A percentile compares a stretch with the other conserved stretches of the same genome.
Evolutionary conservation across 371 early-diverging fungal genomes (phyloP).

Genomic region (Saksenaea vasiformis): DNA sequence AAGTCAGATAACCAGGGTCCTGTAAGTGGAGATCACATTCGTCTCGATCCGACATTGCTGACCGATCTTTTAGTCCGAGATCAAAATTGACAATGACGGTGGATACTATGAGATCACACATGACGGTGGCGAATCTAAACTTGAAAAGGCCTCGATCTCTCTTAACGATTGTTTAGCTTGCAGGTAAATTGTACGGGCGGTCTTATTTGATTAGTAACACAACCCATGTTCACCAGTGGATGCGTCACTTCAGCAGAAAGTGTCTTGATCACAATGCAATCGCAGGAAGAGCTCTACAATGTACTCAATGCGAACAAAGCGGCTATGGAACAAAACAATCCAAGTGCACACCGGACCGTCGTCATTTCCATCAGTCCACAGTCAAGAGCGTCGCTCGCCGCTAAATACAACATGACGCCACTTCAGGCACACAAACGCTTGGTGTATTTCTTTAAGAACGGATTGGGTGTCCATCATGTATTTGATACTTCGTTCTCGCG

Average conservation of each 20-base stretch:
- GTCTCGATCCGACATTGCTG: conserved; percentile 11
- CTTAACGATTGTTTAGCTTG: conserved; percentile 97
- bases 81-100: conserved; percentile 69
- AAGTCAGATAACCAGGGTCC: conserved; percentile 57
- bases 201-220: conserved; percentile 5
- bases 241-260: conserved; percentile 98
- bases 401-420: conserved; percentile 73
- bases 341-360: conserved; percentile 55
- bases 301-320: conserved; percentile 69
- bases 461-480: conserved; percentile 82
- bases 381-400: conserved; percentile 86
- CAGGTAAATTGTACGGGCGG: conserved; percentile 59
- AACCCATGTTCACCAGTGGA: conserved; percentile 60
- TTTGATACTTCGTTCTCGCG: conserved; percentile 88
- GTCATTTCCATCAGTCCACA: conserved; percentile 92
- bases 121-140: conserved; percentile 79
- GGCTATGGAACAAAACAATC: conserved; percentile 44
- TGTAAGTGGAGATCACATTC: conserved; percentile 28
- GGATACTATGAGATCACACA: conserved; percentile 83
- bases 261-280: conserved; percentile 89
- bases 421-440: conserved; percentile 63
- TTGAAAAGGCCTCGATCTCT: conserved; percentile 84
- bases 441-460: conserved; percentile 63
- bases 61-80: conserved; percentile 51
- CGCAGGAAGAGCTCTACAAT: conserved; percentile 82